These are phyloP conservation scores for Cercospora janseana DNA, from an alignment of 2,329 filamentous ascomycete species.

Conservation along the genomic window DNA sequence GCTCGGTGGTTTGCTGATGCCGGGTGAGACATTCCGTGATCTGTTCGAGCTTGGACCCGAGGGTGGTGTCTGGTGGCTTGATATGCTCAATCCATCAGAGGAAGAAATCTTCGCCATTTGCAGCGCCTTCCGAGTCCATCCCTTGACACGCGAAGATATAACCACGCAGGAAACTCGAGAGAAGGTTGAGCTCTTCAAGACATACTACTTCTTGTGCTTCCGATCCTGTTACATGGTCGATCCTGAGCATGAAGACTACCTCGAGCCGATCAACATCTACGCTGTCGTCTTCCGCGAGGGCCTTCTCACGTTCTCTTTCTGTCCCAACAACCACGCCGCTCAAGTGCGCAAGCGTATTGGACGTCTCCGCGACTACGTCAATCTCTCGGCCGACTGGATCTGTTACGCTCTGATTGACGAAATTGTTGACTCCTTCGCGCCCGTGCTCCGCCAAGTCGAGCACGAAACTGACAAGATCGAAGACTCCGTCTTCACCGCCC, in stretches of 20 bases:
- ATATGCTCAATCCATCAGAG: constrained; percentile 84
- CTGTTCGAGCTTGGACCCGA: constrained; percentile 71
- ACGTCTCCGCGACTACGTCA: constrained; percentile 89
- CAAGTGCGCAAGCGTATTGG: constrained; percentile 91
- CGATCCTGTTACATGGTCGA: constrained; percentile 86
- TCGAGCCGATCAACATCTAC: constrained; percentile 94
- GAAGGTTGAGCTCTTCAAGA: constrained; percentile 96
- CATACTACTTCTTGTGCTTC: constrained; percentile 98
- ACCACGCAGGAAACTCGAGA: constrained; percentile 92
- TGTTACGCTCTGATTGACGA: constrained; percentile 98
- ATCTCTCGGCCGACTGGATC: constrained; percentile 95
- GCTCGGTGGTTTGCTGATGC: constrained; percentile 81
- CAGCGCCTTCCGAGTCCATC: constrained; percentile 93
- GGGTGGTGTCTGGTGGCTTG: constrained; percentile 97
- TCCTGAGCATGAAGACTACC: constrained; percentile 73
- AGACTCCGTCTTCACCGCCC: constrained; percentile 89
- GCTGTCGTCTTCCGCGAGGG: constrained; percentile 96
- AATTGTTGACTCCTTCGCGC: constrained; percentile 93
- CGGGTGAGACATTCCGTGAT: constrained; percentile 83
- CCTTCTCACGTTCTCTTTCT: constrained; percentile 90
- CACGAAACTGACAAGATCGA: constrained; percentile 88
- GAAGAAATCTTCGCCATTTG: constrained; percentile 86
- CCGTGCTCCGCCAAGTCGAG: constrained; percentile 83
- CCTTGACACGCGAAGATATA: constrained; percentile 94
- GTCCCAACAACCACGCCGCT: constrained; percentile 78